Evolutionary conservation across 2,329 filamentous ascomycete species (phyloP).

Genomic region (Talaromyces sp.): DNA sequence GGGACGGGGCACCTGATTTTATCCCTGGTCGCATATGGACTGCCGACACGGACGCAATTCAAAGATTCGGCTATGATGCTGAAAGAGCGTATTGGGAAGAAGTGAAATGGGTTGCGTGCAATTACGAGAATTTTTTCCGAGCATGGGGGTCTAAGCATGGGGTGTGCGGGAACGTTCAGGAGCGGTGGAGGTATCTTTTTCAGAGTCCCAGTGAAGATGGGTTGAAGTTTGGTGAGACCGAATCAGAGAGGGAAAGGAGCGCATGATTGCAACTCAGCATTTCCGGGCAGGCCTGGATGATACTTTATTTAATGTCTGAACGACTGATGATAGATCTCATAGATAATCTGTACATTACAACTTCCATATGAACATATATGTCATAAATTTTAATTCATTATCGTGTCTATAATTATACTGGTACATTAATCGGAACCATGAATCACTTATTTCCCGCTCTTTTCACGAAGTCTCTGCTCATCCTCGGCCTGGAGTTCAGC

Average conservation of each 20-base stretch:
- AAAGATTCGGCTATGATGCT: slow-evolving; percentile 38
- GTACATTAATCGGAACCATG: not conserved
- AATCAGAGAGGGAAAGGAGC: not conserved
- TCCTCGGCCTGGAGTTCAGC: slow-evolving; percentile 44
- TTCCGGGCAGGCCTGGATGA: not conserved
- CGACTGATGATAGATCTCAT: slow-evolving; percentile 4
- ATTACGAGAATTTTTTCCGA: slow-evolving; percentile 32
- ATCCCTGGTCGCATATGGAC: slow-evolving; percentile 34
- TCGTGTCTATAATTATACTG: not conserved
- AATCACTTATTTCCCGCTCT: slow-evolving; percentile 31
- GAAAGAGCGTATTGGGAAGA: slow-evolving; percentile 42
- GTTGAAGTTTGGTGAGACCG: slow-evolving; percentile 26
- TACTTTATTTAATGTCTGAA: slow-evolving; percentile 10
- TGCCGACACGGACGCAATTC: slow-evolving; percentile 33
- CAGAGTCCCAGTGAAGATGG: slow-evolving; percentile 31
- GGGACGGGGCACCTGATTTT: slow-evolving; percentile 37
- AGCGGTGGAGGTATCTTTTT: slow-evolving; percentile 25
- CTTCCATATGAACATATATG: not conserved
- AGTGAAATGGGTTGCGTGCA: slow-evolving; percentile 39
- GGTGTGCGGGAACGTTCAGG: slow-evolving; percentile 21
- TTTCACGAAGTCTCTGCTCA: slow-evolving; percentile 43
- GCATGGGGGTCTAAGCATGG: slow-evolving; percentile 29
- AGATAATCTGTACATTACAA: not conserved
- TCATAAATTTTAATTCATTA: not conserved
- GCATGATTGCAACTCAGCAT: not conserved